phyloP scores from a whole-genome alignment of 768 basidiomycete species.

The Boletellus ananas region DNA sequence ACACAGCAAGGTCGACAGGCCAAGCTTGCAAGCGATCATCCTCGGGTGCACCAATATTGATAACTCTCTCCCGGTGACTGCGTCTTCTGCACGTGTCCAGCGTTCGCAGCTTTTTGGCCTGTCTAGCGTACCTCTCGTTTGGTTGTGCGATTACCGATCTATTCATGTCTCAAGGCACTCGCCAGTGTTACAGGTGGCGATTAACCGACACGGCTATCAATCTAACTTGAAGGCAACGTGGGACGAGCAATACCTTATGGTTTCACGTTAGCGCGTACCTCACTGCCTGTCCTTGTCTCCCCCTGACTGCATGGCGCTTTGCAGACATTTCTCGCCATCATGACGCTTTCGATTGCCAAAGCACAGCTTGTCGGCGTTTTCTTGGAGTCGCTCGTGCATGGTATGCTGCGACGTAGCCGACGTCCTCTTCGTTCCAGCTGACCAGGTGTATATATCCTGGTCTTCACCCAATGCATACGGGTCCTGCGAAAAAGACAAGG shows the following conservation, averaged over 20 bases:
- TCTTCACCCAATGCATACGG: not conserved
- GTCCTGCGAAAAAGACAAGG: not conserved
- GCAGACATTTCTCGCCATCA: not conserved
- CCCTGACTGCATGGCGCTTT: not conserved
- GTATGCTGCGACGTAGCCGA: not conserved
- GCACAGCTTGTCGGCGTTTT: slow-evolving; percentile 2
- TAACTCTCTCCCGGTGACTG: too few species aligned
- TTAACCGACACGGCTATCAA: not conserved
- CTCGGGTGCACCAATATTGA: too few species aligned
- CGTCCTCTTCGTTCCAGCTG: not conserved
- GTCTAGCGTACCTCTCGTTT: not conserved
- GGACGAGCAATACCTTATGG: not conserved
- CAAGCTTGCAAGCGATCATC: too few species aligned
- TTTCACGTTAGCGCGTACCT: not conserved
- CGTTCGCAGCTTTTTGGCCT: too few species aligned
- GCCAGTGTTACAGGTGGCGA: not conserved
- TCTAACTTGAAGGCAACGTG: not conserved
- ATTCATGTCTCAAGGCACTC: not conserved
- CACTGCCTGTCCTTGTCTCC: not conserved
- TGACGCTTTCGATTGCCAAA: not conserved
- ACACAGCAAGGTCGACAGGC: too few species aligned
- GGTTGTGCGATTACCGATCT: not conserved
- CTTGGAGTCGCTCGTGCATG: not conserved
- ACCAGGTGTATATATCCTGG: not conserved
- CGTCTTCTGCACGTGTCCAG: too few species aligned